Base-by-base conservation (phyloP, 139 green algal species). In the Picochlorum sp. region DNA sequence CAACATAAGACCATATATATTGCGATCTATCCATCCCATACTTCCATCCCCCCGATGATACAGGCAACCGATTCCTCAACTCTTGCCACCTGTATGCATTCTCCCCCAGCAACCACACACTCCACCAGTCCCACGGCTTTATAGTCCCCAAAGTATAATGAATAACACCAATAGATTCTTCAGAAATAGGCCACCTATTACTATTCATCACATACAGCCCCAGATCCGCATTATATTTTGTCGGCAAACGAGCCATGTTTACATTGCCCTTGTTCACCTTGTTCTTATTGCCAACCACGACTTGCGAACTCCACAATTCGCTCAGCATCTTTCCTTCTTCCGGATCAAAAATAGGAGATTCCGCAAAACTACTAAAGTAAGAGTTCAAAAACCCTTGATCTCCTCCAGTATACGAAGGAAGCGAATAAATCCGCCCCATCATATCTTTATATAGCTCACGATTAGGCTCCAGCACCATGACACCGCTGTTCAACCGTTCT, bases 81-180 rank as follows among this genome's bases (percentile, higher is more conserved):
- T 9, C 35, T n/a, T 41, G 35, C 35, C 35, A 41, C 35, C 35
- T 41, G 35, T 41, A 9, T 41, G 16, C 33, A 39, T 64, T 39
- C 24, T 79, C 63, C 3, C 50, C n/a, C 33, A 85, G 61, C 32
- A 91, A 49, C 74, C 75, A 91, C 22, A 32, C 44, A 18, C 57
- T 69, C 74, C 75, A 91, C 78, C 78, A 91, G 9, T 79, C 40
- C 83, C 83, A 91, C 14, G 83, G 83, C 64, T 91, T 91, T 63
- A 91, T 77, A 16, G 69, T 58, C 3, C 63, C 83, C 14, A 91
- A 70, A n/a, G 83, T 91, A 58, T 70, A 91, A 59, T 91, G 83
- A 28, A 91, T 63, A 12, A 86, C 60, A 49, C 55, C 63, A 7
- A 90, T 61, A 14, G 73, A 39, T 5, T 57, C 49, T 26, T 63